phyloP scores from a whole-genome alignment of 306 rosid species.

The Medicago ruthenica region DNA sequence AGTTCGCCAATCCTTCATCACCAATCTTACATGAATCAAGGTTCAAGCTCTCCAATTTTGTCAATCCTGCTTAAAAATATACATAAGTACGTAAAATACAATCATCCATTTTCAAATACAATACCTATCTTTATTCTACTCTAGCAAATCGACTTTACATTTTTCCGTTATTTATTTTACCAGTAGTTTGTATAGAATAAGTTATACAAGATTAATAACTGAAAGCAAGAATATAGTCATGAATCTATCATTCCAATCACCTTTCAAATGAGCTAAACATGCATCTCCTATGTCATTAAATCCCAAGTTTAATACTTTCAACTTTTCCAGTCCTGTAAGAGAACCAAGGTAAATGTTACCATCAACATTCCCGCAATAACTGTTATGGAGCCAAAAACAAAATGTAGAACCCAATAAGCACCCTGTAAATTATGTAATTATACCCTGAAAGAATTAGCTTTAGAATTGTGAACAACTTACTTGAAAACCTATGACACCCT shows the following conservation, averaged over 20 bases:
- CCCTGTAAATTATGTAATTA: slow-evolving; percentile 26
- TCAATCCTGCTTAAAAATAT: slow-evolving; percentile 62
- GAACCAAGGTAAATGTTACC: neutral
- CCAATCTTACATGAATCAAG: slow-evolving; percentile 87
- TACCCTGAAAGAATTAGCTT: slow-evolving; percentile 6
- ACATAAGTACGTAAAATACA: slow-evolving; percentile 30
- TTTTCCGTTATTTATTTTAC: slow-evolving; percentile 4
- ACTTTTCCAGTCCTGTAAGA: slow-evolving; percentile 67
- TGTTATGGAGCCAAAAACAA: slow-evolving; percentile 21
- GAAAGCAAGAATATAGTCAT: neutral
- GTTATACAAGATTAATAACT: slow-evolving; percentile 3
- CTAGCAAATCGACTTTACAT: neutral
- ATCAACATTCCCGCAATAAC: slow-evolving; percentile 8
- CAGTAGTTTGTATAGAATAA: slow-evolving; percentile 11
- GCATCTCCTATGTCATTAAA: slow-evolving; percentile 70
- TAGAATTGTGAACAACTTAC: slow-evolving; percentile 60
- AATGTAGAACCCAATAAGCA: neutral
- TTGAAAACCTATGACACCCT: slow-evolving; percentile 74
- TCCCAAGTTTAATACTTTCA: slow-evolving; percentile 82
- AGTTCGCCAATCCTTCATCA: slow-evolving; percentile 79
- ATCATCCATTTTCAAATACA: slow-evolving; percentile 16
- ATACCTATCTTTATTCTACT: slow-evolving; percentile 24
- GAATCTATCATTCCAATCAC: slow-evolving; percentile 48
- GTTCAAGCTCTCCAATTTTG: slow-evolving; percentile 85
- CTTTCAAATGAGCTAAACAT: slow-evolving; percentile 84